Evolutionary conservation across 2,329 filamentous ascomycete species (phyloP), one percentile per base, ranked within the genome.

Genomic region (Blumeria hordei): DNA sequence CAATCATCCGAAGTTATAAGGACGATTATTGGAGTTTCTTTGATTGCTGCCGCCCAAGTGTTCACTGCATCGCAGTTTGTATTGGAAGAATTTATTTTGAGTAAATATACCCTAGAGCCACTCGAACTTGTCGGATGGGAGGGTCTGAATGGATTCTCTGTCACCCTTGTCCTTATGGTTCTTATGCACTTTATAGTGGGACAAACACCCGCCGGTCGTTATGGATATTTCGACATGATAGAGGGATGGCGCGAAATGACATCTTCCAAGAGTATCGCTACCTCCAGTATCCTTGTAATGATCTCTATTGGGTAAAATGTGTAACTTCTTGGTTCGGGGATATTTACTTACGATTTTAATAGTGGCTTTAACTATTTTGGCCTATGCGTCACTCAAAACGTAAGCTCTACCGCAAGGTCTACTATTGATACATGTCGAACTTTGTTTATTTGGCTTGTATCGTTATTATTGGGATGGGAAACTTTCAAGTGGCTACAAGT

Each of bases 341-440:
- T 9, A 34, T 14, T 43, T 47, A 11, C 12, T 47, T 18, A 47
- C 18, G 11, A 12, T 10, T 34, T 1, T 18, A 37, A 10, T 59
- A 93, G 87, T 59, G 88, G 90, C 55, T 98, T 96, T 77, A 98
- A 98, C 71, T 98, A 94, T 73, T 98, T 98, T 68, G 92, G 92
- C 7, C 77, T 98, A 9, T 92, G 85, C 0, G 90, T 98, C 8
- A 98, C 92, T 0, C 80, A 86, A 57, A 81, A 71, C 58, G 87
- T 98, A 60, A 93, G 85, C 59, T 92, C 92, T 10, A 98, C 92
- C 0, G 87, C 90, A 1, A 80, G 92, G 58, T 94, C 87, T 35
- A 96, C 90, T 35, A 96, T 98, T 63, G 92, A 98, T 68, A 98
- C 92, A 0, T 96, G 88, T 73, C 81, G 90, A 43, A 98, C 92